Percentiles rank a stretch among this genome's conserved stretches.
Conservation (phyloP, 495 filamentous ascomycete genomes). For the Hyphodiscus hymeniophilus region DNA sequence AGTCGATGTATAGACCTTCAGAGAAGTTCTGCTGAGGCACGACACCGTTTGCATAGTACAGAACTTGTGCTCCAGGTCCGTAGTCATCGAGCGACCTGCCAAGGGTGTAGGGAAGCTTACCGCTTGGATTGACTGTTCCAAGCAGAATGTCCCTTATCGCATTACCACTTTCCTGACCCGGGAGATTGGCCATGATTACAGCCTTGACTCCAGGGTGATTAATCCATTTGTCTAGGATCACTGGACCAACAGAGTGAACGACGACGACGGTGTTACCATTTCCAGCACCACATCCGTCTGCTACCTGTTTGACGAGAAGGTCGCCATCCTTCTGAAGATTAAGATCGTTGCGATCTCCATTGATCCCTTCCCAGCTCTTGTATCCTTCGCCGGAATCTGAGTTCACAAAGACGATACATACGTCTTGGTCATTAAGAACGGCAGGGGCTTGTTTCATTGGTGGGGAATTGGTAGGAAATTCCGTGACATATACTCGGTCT, state of each 20-base stretch:
- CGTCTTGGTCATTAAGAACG: slow-evolving; percentile 45
- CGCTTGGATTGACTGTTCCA: slow-evolving; percentile 77
- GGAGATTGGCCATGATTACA: slow-evolving; percentile 78
- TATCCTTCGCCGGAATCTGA: slow-evolving; percentile 59
- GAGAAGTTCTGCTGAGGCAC: slow-evolving; percentile 79
- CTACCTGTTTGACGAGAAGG: slow-evolving; percentile 60
- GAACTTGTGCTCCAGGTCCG: slow-evolving; percentile 65
- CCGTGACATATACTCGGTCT: slow-evolving; percentile 49
- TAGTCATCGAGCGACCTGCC: slow-evolving; percentile 76
- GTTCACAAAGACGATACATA: slow-evolving; percentile 62
- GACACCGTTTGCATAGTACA: slow-evolving; percentile 63
- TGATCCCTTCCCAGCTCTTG: slow-evolving; percentile 50
- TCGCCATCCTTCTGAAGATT: slow-evolving; percentile 72
- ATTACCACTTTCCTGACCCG: slow-evolving; percentile 84
- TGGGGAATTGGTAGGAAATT: slow-evolving; percentile 51
- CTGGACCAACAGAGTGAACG: slow-evolving; percentile 86
- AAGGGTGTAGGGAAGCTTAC: slow-evolving; percentile 84
- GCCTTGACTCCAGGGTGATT: slow-evolving; percentile 71
- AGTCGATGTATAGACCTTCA: slow-evolving; percentile 83
- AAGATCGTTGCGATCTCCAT: slow-evolving; percentile 79
- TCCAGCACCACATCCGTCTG: slow-evolving; percentile 57
- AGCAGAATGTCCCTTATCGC: slow-evolving; percentile 79
- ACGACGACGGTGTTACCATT: slow-evolving; percentile 70
- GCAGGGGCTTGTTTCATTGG: slow-evolving; percentile 23
- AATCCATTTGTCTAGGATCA: slow-evolving; percentile 78